Conservation (phyloP, 2,329 filamentous ascomycete species). For the Monilinia laxa region DNA sequence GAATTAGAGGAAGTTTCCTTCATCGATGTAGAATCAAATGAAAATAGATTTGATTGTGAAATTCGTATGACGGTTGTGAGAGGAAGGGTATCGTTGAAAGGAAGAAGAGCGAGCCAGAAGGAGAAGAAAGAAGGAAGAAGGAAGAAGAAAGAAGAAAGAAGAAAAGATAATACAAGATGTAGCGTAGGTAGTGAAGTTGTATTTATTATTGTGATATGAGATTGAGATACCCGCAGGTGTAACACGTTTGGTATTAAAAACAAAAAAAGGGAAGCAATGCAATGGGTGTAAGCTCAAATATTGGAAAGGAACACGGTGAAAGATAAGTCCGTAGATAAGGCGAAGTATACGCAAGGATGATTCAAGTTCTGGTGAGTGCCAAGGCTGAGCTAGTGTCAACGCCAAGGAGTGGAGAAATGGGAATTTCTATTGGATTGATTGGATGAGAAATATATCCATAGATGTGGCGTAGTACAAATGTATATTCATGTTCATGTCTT, state of each 20-base stretch:
- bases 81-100: background rate
- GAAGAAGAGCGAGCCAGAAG: background rate
- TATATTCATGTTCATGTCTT: too few relatives aligned
- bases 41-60: background rate
- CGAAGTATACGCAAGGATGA: too few relatives aligned
- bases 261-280: too few relatives aligned
- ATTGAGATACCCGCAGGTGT: too few relatives aligned
- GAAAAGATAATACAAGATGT: background rate
- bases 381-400: background rate
- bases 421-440: too few relatives aligned
- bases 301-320: slow-evolving; percentile 2
- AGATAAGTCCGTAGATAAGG: slow-evolving; percentile 5
- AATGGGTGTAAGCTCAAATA: too few relatives aligned
- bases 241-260: too few relatives aligned
- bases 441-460: too few relatives aligned
- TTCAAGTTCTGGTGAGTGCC: slow-evolving; percentile 9
- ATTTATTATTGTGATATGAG: too few relatives aligned
- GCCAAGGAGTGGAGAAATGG: slow-evolving; percentile 6
- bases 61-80: too few relatives aligned
- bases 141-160: too few relatives aligned
- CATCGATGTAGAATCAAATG: slow-evolving; percentile 50
- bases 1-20: slow-evolving; percentile 57
- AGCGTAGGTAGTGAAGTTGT: background rate
- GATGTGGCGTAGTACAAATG: too few relatives aligned
- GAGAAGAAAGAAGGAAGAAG: background rate